phyloP scores from a whole-genome alignment of 306 rosid species.

The Quercus aquifolioides region DNA sequence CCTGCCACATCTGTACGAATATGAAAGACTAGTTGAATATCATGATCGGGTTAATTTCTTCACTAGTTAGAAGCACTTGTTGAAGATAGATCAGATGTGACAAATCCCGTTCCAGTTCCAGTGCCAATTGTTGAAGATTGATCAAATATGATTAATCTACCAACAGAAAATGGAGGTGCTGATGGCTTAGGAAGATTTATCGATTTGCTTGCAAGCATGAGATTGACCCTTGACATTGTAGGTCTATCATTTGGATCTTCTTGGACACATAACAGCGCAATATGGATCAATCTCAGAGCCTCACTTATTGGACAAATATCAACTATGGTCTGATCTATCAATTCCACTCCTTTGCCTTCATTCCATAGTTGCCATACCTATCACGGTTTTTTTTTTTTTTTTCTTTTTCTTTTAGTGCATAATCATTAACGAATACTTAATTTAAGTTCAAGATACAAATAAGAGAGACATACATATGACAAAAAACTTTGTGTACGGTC shows the following conservation, averaged over 20 bases:
- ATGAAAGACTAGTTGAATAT: background rate
- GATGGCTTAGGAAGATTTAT: slow-evolving; percentile 7
- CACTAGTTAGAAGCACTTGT: background rate
- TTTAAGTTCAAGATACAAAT: background rate
- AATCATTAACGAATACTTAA: too few species aligned
- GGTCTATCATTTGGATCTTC: slow-evolving; percentile 10
- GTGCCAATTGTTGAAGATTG: background rate
- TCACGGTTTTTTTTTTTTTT: background rate
- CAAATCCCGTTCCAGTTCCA: background rate
- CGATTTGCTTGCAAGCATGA: slow-evolving; percentile 15
- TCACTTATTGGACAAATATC: background rate
- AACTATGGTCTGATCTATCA: background rate
- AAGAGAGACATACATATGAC: slow-evolving; percentile 4
- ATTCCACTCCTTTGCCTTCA: slow-evolving; percentile 16
- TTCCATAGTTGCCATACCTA: slow-evolving; percentile 20
- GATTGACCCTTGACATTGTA: slow-evolving; percentile 5
- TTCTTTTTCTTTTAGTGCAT: background rate
- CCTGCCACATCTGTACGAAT: background rate
- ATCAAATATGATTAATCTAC: background rate
- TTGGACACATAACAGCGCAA: slow-evolving; percentile 24
- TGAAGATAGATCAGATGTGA: background rate
- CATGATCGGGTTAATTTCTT: background rate
- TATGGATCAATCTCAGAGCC: slow-evolving; percentile 28
- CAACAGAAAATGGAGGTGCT: slow-evolving; percentile 9
- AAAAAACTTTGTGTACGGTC: background rate